Percentiles rank a stretch among this genome's conserved stretches.
Conservation (phyloP, 2,329 filamentous ascomycete species). For the Penicillium sp. region DNA sequence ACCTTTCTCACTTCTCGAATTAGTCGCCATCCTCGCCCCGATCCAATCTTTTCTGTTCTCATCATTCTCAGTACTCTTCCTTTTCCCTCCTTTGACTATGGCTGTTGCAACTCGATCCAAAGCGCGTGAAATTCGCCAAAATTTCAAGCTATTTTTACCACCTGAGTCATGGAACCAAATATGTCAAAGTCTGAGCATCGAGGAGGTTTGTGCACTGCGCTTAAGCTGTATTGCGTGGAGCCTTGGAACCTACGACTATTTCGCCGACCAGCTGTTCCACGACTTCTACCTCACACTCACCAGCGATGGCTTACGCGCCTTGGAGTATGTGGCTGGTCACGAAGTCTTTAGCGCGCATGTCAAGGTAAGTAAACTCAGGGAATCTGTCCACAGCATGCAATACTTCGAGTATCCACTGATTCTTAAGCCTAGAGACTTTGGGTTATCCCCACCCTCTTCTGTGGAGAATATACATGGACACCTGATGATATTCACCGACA, state of each 20-base stretch:
- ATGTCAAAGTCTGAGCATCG: not conserved
- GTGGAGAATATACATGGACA: not conserved
- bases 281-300: not conserved
- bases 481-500: not conserved
- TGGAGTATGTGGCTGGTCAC: not conserved
- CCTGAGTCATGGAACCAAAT: not conserved
- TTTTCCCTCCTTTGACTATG: not conserved
- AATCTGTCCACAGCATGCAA: not conserved
- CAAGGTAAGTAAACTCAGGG: not conserved
- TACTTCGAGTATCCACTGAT: not conserved
- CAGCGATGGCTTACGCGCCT: not conserved
- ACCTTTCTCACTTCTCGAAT: no score
- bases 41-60: not conserved
- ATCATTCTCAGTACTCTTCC: not conserved
- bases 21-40: not conserved
- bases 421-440: not conserved
- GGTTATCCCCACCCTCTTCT: not conserved
- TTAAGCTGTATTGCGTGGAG: not conserved
- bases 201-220: not conserved
- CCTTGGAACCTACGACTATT: not conserved
- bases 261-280: not conserved
- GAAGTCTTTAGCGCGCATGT: not conserved
- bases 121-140: not conserved
- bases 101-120: not conserved
- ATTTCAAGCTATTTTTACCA: not conserved